Evolutionary conservation across 345 rosid genomes (phyloP), one percentile per base, ranked within the genome.

Genomic region (Rhodamnia rubescens): DNA sequence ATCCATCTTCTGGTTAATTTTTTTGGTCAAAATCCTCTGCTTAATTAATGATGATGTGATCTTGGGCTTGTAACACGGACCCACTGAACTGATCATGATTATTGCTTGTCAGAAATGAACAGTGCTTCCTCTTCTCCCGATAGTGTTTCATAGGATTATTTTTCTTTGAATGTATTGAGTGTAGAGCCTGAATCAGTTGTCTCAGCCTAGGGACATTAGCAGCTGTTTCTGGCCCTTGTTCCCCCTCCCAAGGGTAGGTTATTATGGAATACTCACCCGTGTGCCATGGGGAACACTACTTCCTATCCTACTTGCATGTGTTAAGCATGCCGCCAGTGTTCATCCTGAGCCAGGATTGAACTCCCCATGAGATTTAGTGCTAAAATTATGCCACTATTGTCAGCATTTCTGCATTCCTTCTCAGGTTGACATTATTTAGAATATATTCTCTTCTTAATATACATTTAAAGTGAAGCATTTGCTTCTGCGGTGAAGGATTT

Each of bases 231-330:
- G 13, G 83, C 59, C 11, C 24, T 52, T 52, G 61, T 8, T 74
- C 10, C 83, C 83, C 53, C 20, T 47, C 8, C 54, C 12, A 81
- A 47, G 51, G 53, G 29, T 18, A 22, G 83, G 58, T 80, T 55
- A 53, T 85, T 55, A 85, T 1, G 74, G 18, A 16, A 24, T 75
- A 74, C 49, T 85, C 74, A 75, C 47, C 53, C 69, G 8, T 85
- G 74, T 44, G 59, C 54, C 83, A 84, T 7, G 69, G 44, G 82
- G 78, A 85, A 74, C 86, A 53, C 44, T 27, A 75, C 57, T 81
- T 57, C n/a, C 36, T 32, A 27, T 85, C 78, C 21, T 56, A 85
- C 87, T 85, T 55, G 84, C 86, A 51, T 47, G 84, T 85, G 87
- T 85, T 85, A 82, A 82, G 84, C 87, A 58, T 85, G 80, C 53